Evolutionary conservation across 495 filamentous ascomycete species (phyloP).

Genomic region (Glarea lozoyensis): DNA sequence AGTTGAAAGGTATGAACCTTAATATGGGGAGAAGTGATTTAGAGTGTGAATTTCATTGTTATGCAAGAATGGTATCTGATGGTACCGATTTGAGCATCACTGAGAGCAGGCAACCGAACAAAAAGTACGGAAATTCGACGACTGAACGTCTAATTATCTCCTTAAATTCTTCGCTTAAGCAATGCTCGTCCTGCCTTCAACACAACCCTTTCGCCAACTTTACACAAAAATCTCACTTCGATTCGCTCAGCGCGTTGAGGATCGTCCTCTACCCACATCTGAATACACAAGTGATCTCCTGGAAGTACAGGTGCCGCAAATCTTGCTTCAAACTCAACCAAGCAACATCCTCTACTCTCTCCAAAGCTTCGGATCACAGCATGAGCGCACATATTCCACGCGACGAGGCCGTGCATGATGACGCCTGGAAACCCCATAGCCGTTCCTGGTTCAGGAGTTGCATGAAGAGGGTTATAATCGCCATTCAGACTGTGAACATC

Average conservation of each 20-base stretch:
- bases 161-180: no score
- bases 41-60: no score
- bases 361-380: neutral
- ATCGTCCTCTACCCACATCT: neutral
- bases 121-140: no score
- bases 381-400: conserved; percentile 54
- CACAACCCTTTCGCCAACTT: neutral
- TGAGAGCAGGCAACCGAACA: no score
- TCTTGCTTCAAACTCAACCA: neutral
- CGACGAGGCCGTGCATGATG: conserved; percentile 78
- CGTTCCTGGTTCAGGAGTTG: conserved; percentile 67
- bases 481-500: conserved; percentile 75
- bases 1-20: no score
- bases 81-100: no score
- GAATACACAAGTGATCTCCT: neutral
- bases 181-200: neutral
- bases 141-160: no score
- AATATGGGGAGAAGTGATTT: no score
- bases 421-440: conserved; percentile 80
- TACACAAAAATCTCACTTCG: neutral
- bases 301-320: neutral
- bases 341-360: neutral
- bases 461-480: conserved; percentile 83
- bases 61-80: no score
- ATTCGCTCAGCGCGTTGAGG: neutral